Percentiles rank a stretch among this genome's conserved stretches.
Conservation (phyloP, 140 eudicot species). For the Erigeron philadelphicus region DNA sequence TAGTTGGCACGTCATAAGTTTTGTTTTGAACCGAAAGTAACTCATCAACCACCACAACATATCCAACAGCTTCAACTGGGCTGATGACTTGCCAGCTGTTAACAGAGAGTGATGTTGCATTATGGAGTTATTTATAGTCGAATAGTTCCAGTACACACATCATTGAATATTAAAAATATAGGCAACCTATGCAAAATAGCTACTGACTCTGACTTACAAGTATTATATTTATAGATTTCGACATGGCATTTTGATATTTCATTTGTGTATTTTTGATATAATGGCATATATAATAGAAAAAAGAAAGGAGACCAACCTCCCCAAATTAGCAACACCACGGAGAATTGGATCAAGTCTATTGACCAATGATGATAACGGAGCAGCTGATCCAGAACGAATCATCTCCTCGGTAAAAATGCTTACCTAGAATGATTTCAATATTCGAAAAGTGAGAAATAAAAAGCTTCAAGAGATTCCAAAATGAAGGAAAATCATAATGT, state of each 20-base stretch:
- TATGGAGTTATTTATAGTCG: background rate
- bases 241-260: background rate
- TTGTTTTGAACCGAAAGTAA: slow-evolving; percentile 82
- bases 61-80: slow-evolving; percentile 94
- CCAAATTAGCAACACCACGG: slow-evolving; percentile 76
- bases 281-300: background rate
- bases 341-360: slow-evolving; percentile 95
- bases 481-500: background rate
- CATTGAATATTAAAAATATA: slow-evolving; percentile 7
- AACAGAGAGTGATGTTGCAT: slow-evolving; percentile 16
- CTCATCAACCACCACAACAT: slow-evolving; percentile 80
- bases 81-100: slow-evolving; percentile 98
- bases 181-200: background rate
- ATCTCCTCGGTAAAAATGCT: slow-evolving; percentile 90
- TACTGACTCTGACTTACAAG: background rate
- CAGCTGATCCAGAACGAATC: slow-evolving; percentile 99
- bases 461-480: background rate
- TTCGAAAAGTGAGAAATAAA: background rate
- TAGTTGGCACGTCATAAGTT: slow-evolving; percentile 67
- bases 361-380: slow-evolving; percentile 87
- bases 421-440: slow-evolving; percentile 44
- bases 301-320: slow-evolving; percentile 54
- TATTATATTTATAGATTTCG: no score
- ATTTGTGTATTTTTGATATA: background rate
- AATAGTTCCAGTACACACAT: slow-evolving; percentile 12